Conservation (phyloP, 768 basidiomycete species). For the Tylopilus vinaceipallidus region DNA sequence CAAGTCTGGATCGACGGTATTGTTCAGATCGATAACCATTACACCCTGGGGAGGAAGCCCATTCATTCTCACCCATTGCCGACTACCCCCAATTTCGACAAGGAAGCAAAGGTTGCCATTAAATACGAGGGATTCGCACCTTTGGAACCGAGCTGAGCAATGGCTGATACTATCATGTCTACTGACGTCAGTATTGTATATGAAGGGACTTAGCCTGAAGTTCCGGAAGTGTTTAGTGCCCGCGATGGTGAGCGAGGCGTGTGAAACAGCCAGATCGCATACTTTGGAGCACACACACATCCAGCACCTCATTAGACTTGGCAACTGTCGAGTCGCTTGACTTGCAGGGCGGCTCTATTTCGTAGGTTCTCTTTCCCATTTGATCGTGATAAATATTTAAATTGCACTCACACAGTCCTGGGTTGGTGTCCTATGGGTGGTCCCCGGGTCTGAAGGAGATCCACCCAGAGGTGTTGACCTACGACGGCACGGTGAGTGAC, state of each 20-base stretch:
- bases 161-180: slow-evolving; percentile 51
- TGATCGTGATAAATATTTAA: neutral
- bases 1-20: slow-evolving; percentile 89
- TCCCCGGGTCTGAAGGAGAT: slow-evolving; percentile 59
- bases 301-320: slow-evolving; percentile 10
- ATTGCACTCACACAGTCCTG: slow-evolving; percentile 38
- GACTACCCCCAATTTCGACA: slow-evolving; percentile 58
- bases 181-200: slow-evolving; percentile 59
- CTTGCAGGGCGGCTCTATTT: slow-evolving; percentile 62
- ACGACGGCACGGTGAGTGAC: slow-evolving; percentile 55
- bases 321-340: slow-evolving; percentile 48
- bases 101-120: slow-evolving; percentile 57
- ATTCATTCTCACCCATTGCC: slow-evolving; percentile 49
- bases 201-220: slow-evolving; percentile 28
- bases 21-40: slow-evolving; percentile 53
- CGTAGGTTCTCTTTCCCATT: slow-evolving; percentile 33
- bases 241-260: slow-evolving; percentile 32
- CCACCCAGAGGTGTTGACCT: slow-evolving; percentile 49
- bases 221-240: slow-evolving; percentile 21
- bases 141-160: slow-evolving; percentile 42
- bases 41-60: slow-evolving; percentile 55
- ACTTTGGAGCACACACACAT: slow-evolving; percentile 39
- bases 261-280: slow-evolving; percentile 50
- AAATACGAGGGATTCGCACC: slow-evolving; percentile 73
- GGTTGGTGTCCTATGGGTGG: slow-evolving; percentile 41